Evolutionary conservation across 2,329 filamentous ascomycete species (phyloP), one percentile per base, ranked within the genome.

Genomic region (Penicillium olsonii): DNA sequence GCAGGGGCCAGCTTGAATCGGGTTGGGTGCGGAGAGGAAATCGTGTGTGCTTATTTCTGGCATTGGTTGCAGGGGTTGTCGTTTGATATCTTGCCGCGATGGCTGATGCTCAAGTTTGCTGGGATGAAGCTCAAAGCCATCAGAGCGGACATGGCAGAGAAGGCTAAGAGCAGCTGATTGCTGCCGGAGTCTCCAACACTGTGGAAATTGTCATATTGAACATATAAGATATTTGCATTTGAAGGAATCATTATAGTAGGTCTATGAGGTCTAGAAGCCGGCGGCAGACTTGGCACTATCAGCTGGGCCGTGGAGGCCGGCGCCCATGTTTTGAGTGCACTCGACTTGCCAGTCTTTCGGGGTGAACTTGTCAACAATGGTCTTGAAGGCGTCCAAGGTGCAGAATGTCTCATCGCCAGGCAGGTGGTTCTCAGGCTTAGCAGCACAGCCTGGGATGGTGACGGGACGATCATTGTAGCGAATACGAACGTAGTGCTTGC

Each of bases 351-450:
- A 97, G 68, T 91, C 81, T 50, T 76, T 75, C 0, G 94, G 94
- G 1, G 90, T 94, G 66, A 88, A 95, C 63, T 90, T 90, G 72
- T 97, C 92, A 2, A 94, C 90, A 47, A 96, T 89, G 43, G 83
- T 77, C 72, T 97, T 97, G 78, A 99, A 99, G 0, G 92, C 90
- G 48, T 87, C 84, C 62, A 99, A 72, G 0, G 92, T 97, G 73
- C 94, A 99, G 64, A 97, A 92, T 20, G 84, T 88, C 60, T 91
- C 86, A 60, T 97, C 88, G 1, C 90, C 90, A 1, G 89, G 83
- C 2, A 96, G 78, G 71, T 99, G 94, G 53, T 92, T 95, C 6
- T 90, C 90, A 0, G 78, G 71, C 9, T 79, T 72, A 57, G 81
- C 84, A 11, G 70, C 71, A 70, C 94, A 99, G 2, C 90, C 92